A percentile compares a stretch with the other conserved stretches of the same genome.
Conservation (phyloP, 768 basidiomycete genomes). For the Lentinula aciculospora region DNA sequence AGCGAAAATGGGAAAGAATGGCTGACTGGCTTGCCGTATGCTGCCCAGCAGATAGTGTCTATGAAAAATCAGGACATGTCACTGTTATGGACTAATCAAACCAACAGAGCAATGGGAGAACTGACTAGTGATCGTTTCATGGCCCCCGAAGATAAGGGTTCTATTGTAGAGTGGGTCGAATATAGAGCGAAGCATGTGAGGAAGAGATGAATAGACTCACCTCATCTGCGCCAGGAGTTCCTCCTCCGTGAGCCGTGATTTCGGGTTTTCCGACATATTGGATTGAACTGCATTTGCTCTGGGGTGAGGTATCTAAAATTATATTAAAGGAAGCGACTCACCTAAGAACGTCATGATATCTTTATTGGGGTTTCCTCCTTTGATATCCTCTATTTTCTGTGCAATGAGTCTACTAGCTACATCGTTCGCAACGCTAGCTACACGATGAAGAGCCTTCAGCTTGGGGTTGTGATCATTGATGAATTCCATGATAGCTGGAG, state of each 20-base stretch:
- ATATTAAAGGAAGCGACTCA: conserved; percentile 12
- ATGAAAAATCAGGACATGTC: not conserved
- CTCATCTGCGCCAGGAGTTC: conserved; percentile 22
- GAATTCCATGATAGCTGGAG: conserved; percentile 15
- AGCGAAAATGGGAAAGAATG: not conserved
- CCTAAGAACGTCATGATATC: conserved; percentile 32
- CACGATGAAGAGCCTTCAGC: not conserved
- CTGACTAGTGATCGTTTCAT: not conserved
- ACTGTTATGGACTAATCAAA: no score
- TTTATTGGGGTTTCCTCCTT: conserved; percentile 5
- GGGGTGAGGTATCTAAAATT: no score
- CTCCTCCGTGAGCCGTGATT: conserved; percentile 14
- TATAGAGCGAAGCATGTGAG: not conserved
- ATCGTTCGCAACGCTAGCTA: conserved; percentile 1
- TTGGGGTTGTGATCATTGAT: conserved; percentile 8
- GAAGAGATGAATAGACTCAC: not conserved
- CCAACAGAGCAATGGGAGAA: not conserved
- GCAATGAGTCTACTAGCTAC: conserved; percentile 1
- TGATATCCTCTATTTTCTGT: not conserved
- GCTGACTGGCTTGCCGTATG: not conserved
- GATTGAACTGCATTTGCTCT: conserved; percentile 9
- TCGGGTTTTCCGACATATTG: conserved; percentile 13
- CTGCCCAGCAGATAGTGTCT: conserved; percentile 3
- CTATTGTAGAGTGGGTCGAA: not conserved
- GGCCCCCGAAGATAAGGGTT: not conserved